Conservation (phyloP, 2,329 filamentous ascomycete species). For the Cadophora luteo-olivacea region DNA sequence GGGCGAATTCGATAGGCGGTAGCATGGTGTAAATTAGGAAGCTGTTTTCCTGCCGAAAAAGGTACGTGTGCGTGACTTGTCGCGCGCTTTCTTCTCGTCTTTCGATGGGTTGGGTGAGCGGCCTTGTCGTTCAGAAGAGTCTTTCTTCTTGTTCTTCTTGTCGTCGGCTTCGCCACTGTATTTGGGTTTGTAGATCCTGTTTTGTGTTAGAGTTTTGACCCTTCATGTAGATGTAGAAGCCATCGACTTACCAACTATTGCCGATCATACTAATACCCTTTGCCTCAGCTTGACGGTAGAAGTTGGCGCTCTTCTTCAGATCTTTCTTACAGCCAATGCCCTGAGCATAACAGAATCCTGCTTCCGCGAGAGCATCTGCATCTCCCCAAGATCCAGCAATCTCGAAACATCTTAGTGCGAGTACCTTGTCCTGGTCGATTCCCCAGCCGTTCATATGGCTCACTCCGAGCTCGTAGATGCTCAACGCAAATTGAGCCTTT, state of each 20-base stretch:
- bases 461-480: constrained; percentile 94
- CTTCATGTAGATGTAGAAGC: background rate
- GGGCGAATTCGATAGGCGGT: background rate
- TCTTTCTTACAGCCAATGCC: constrained; percentile 96
- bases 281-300: constrained; percentile 88
- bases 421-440: constrained; percentile 86
- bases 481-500: constrained; percentile 91
- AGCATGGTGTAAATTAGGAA: background rate
- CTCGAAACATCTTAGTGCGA: constrained; percentile 93
- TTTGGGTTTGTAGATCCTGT: constrained; percentile 95
- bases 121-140: constrained; percentile 49
- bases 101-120: constrained; percentile 27
- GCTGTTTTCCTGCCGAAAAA: constrained; percentile 64
- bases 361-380: constrained; percentile 89
- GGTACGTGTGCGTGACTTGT: constrained; percentile 77
- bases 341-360: constrained; percentile 94
- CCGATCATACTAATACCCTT: constrained; percentile 98
- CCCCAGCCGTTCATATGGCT: constrained; percentile 99
- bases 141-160: constrained; percentile 36
- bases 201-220: constrained; percentile 5
- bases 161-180: constrained; percentile 71
- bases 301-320: constrained; percentile 88
- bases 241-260: constrained; percentile 85
- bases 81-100: constrained; percentile 67
- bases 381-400: constrained; percentile 97